Evolutionary conservation across 2,329 filamentous ascomycete genomes (phyloP), one percentile per base, ranked within the genome.

Genomic region (Ploettnerulaceae sp.): DNA sequence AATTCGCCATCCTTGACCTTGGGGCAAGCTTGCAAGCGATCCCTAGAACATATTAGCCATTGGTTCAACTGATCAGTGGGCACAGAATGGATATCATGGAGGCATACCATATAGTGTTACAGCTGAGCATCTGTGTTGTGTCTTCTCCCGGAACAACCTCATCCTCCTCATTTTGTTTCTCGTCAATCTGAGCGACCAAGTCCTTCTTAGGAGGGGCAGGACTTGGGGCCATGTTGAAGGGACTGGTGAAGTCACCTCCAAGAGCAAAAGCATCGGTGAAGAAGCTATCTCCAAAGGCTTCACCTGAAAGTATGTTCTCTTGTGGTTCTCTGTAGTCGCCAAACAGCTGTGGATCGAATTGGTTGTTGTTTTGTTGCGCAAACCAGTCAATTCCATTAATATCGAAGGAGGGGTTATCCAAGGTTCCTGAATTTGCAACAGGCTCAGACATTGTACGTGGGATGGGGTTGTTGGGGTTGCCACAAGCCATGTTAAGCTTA

Each of bases 311-410:
- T 11, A 95, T 76, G 45, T 84, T 91, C 47, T 89, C 86, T 60
- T 95, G 88, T 0, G 89, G 82, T 61, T 98, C 93, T 42, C 93
- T 83, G 67, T 96, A 97, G 58, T 89, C 87, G 44, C 86, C 87
- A 65, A 96, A 97, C 4, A 97, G 74, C 45, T 93, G 82, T 0
- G 93, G 91, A 52, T 97, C 90, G 60, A 97, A 96, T 54, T 86
- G 81, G 46, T 87, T 87, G 47, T 84, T 83, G 59, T 89, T 91
- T 64, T 94, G 86, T 58, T 84, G 82, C 29, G 82, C 77, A 39
- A 93, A 72, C 79, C 84, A 90, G 63, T 87, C 83, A 58, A 89
- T 63, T 56, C 78, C 77, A 56, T 71, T 74, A 48, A 72, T 66
- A 52, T 75, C 73, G 43, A 77, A 68, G 41, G 67, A 63, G 32